Percentiles rank a stretch among this genome's conserved stretches.
Conservation (phyloP, 2,329 filamentous ascomycete genomes). For the Pseudocercospora ulei region DNA sequence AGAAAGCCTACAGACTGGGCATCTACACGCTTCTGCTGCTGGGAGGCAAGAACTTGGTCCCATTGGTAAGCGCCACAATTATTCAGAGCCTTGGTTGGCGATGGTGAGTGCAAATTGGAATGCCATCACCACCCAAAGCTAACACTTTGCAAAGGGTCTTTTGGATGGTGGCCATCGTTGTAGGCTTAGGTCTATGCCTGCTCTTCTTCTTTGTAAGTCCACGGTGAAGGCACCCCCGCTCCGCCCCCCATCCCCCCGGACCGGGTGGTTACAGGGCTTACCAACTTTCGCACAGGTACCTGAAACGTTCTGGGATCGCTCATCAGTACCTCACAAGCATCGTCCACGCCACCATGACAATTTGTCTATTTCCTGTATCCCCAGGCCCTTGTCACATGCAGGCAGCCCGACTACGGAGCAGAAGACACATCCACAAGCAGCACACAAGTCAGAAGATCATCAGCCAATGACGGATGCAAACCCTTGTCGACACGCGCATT, state of each 20-base stretch:
- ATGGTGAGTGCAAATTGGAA: constrained; percentile 26
- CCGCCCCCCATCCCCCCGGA: no score
- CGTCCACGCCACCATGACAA: constrained; percentile 8
- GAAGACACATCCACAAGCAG: constrained; percentile 16
- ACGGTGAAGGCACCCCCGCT: no score
- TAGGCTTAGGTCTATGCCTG: constrained; percentile 58
- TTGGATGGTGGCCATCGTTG: constrained; percentile 69
- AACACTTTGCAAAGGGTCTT: constrained; percentile 23
- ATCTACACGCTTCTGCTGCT: constrained; percentile 85
- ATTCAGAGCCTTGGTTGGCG: constrained; percentile 72
- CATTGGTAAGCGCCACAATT: constrained; percentile 74
- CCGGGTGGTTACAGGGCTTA: no score
- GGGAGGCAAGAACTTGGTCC: constrained; percentile 74
- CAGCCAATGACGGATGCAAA: constrained; percentile 1
- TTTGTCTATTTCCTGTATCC: constrained; percentile 23
- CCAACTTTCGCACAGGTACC: no score
- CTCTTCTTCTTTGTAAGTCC: constrained; percentile 85
- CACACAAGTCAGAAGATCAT: neutral
- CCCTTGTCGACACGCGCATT: constrained; percentile 17
- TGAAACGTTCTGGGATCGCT: constrained; percentile 91
- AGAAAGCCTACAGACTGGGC: constrained; percentile 82
- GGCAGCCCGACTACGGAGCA: constrained; percentile 12
- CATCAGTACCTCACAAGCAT: constrained; percentile 48
- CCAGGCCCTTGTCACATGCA: constrained; percentile 14
- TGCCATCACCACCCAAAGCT: no score